A percentile compares a stretch with the other conserved stretches of the same genome.
These are phyloP conservation scores for Fusarium xyrophilum DNA, from an alignment of 2,329 filamentous ascomycete genomes.

Conservation along the genomic window DNA sequence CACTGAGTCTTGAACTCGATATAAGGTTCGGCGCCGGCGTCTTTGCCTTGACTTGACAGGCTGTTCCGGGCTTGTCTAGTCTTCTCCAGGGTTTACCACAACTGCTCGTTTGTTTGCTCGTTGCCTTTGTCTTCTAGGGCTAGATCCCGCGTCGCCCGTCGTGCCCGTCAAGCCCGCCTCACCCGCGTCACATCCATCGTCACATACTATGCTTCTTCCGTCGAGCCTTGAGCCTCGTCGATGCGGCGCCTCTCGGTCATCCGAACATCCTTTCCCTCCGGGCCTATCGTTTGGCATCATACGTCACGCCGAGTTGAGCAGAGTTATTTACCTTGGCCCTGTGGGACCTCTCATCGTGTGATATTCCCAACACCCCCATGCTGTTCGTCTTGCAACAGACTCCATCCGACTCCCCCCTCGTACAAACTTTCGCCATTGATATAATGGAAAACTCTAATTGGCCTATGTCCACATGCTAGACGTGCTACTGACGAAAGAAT, in stretches of 20 bases:
- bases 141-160: slow-evolving; percentile 31
- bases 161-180: slow-evolving; percentile 18
- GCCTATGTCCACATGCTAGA: neutral
- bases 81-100: slow-evolving; percentile 25
- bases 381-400: neutral
- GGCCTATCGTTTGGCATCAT: neutral
- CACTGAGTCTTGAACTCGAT: slow-evolving; percentile 14
- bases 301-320: neutral
- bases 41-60: slow-evolving; percentile 15
- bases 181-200: slow-evolving; percentile 14
- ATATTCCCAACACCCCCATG: slow-evolving; percentile 4
- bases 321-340: neutral
- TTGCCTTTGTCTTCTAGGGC: slow-evolving; percentile 14
- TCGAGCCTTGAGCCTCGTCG: slow-evolving; percentile 18
- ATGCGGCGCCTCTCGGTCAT: slow-evolving; percentile 7
- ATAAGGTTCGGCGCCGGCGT: slow-evolving; percentile 34
- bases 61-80: slow-evolving; percentile 15
- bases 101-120: neutral
- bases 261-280: slow-evolving; percentile 1
- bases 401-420: neutral
- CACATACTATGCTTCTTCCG: slow-evolving; percentile 28
- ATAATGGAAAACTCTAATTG: slow-evolving; percentile 24
- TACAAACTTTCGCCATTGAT: slow-evolving; percentile 31
- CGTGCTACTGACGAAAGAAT: neutral
- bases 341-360: neutral